Base-by-base conservation (phyloP, 345 rosid genomes). In the Sonneratia caseolaris region DNA sequence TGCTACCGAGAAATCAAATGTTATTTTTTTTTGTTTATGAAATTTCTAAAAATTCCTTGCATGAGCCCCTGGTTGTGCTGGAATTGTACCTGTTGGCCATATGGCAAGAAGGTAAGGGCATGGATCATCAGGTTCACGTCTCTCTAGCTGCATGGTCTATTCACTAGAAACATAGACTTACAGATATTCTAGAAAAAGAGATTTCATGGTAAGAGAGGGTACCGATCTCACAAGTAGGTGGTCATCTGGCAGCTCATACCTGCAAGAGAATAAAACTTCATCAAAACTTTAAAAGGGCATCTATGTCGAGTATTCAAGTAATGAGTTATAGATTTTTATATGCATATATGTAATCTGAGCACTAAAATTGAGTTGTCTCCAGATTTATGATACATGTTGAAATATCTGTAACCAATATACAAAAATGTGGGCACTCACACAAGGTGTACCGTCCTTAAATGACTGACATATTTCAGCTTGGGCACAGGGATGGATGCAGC, bases 231-330 rank as follows among this genome's bases (percentile, higher is more conserved):
- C 73, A 70, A 88, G 82, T 21, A 61, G 45, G 68, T 90, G 98
- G 21, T 64, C 37, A 73, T 86, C 82, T 36, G 90, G 91, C 79
- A 88, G 82, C 64, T 80, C 90, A 70, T 84, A 86, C n/a, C 96
- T 90, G 80, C 65, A 76, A 49, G 36, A 76, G 19, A 69, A 27
- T 24, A 53, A 11, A 62, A 42, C 15, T 15, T 16, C 15, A 0
- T 35, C 9, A 40, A 40, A 40, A 40, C 43, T 40, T 40, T 40
- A 4, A 4, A 40, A 40, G 9, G 43, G 2, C 43, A 40, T 40
- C 5, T 40, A 4, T 40, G 7, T 1, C 9, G 7, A 40, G 5
- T 27, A 27, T 27, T 27, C 0, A 27, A 27, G 32, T 27, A 27
- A 27, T 27, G 32, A 27, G 32, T 27, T 27, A 27, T 1, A 40